Evolutionary conservation across 129 eudicot species (phyloP), one percentile per base, ranked within the genome.

Genomic region (Helichrysum umbraculigerum): DNA sequence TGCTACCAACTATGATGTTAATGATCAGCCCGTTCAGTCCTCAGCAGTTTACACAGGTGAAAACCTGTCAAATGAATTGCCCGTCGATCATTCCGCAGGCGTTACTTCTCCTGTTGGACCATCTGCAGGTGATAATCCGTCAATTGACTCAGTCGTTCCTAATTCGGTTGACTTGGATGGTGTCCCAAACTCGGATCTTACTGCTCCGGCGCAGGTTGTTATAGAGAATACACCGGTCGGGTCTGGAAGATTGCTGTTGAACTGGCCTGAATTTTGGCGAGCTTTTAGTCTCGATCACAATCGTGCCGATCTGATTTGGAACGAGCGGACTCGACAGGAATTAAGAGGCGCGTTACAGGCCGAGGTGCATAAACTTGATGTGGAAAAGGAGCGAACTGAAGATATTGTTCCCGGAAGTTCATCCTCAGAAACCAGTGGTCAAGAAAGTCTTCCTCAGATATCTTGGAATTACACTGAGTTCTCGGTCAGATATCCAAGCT

Each of bases 381-480:
- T 94, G 52, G 98, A 94, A 83, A 94, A 88, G 69, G 97, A 83
- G 66, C 91, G 98, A 44, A 90, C 98, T 1, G 97, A 91, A 72
- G 97, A 94, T 85, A 94, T 94, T 59, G 98, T 87, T 67, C 93
- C 91, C 32, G 87, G 96, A 37, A 88, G 84, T 71, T 70, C 87
- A 10, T 68, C 86, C 63, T 64, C 73, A 20, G 92, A 89, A 50
- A 66, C 72, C 37, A 64, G 78, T 73, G 97, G 90, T 60, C 83
- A 88, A 84, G 97, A 87, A 44, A 83, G 78, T 77, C 80, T 70
- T 51, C 88, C 97, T 71, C 98, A 91, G 59, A 91, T 94, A 76
- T 94, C 98, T 42, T 94, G 98, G 98, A 94, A 94, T 67, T 94
- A 94, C 82, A 82, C 91, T 5, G 98, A 94, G 89, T 94, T 94